Conservation (phyloP, 805 yeast genomes). For the Kluyveromyces dobzhanskii region DNA sequence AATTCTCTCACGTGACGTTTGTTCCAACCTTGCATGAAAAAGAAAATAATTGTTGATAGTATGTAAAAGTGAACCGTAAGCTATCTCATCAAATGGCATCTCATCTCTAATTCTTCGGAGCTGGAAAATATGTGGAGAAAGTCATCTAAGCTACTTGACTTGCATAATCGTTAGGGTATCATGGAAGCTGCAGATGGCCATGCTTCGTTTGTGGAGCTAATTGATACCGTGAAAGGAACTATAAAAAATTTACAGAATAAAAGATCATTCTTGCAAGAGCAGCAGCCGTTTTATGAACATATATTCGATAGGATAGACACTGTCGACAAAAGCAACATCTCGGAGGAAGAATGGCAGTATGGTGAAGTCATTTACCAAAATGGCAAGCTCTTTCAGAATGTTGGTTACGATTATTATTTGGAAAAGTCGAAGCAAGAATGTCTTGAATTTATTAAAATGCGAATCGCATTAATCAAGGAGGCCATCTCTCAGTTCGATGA, state of each 20-base stretch:
- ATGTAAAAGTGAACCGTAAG: too few species aligned
- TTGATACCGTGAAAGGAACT: conserved; percentile 16
- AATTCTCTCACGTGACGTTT: too few species aligned
- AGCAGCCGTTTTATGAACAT: conserved; percentile 7
- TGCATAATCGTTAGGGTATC: too few species aligned
- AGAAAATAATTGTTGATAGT: too few species aligned
- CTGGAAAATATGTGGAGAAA: too few species aligned
- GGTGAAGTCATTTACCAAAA: conserved; percentile 26
- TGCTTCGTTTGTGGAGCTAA: conserved; percentile 10
- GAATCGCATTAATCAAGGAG: conserved; percentile 24
- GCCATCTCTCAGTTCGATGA: conserved; percentile 34
- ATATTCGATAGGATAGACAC: conserved; percentile 3
- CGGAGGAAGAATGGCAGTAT: conserved; percentile 9
- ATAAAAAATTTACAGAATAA: conserved; percentile 17
- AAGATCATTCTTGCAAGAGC: conserved; percentile 21
- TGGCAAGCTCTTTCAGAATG: conserved; percentile 17
- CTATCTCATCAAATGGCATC: too few species aligned
- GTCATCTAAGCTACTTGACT: too few species aligned
- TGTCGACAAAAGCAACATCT: conserved; percentile 2
- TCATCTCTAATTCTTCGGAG: too few species aligned
- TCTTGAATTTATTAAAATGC: conserved; percentile 17
- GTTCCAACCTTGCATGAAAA: too few species aligned
- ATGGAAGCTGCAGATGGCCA: background rate
- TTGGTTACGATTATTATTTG: conserved; percentile 29
- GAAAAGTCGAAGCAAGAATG: conserved; percentile 21